Conservation (phyloP, 148 eudicot species). For the Arbutus unedo region DNA sequence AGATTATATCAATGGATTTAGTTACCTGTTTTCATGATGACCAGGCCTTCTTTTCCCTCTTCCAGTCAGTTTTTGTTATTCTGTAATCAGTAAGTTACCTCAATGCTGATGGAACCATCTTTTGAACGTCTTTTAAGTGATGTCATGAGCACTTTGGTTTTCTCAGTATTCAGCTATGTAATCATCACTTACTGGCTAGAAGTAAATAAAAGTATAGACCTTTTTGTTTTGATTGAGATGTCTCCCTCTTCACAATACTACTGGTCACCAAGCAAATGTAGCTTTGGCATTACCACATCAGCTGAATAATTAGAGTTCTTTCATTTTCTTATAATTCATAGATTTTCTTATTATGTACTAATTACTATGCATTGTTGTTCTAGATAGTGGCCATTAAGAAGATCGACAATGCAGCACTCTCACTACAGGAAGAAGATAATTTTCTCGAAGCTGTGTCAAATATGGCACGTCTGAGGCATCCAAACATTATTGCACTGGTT, state of each 20-base stretch:
- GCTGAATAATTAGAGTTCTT: neutral
- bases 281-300: neutral
- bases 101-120: neutral
- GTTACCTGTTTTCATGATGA: neutral
- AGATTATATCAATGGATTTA: neutral
- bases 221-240: constrained; percentile 1
- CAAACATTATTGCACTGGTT: constrained; percentile 70
- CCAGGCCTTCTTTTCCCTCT: neutral
- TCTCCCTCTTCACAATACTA: neutral
- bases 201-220: neutral
- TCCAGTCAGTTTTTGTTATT: neutral
- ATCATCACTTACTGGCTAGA: neutral
- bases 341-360: neutral
- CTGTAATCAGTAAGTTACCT: constrained; percentile 8
- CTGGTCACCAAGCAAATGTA: neutral
- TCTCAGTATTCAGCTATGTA: neutral
- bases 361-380: constrained; percentile 9
- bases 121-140: constrained; percentile 10
- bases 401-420: constrained; percentile 88
- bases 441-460: constrained; percentile 94
- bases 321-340: neutral
- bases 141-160: neutral
- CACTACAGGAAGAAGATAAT: constrained; percentile 93
- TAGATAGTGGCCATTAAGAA: constrained; percentile 86
- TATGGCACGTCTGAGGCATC: constrained; percentile 94